Evolutionary conservation across 768 basidiomycete species (phyloP), one percentile per base, ranked within the genome.

Genomic region (Psilocybe sp.): DNA sequence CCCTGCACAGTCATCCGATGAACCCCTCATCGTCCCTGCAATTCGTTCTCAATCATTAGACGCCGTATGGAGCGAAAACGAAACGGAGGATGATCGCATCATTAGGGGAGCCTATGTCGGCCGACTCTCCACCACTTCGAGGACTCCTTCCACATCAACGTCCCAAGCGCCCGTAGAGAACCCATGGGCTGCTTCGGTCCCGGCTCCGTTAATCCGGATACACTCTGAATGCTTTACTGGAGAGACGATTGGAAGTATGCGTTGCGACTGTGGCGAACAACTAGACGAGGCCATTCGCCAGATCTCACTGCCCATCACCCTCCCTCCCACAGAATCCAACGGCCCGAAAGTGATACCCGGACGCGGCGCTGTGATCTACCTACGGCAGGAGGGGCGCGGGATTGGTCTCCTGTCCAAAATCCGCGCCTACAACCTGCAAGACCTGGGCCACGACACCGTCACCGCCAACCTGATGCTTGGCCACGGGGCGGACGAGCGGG

Each of bases 151-250:
- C 10, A 64, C 63, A 44, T 70, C 76, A 18, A 61, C 69, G n/a
- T 42, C 64, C 19, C 47, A 57, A 47, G 49, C 31, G 45, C 33
- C 52, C 43, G 46, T 34, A 32, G 36, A 48, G 5, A 49, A 49
- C 40, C 53, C 55, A 47, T 28, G 38, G 55, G 32, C 51, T 50
- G 47, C 73, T 49, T 58, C 63, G 38, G 64, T 85, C 33, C 88
- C 88, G 1, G 69, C 85, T 0, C 93, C 97, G 0, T 81, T 98
- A 45, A 84, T 99, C 39, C 85, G 97, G 35, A 92, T 99, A 44
- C 97, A 99, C 69, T 97, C 93, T 23, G 97, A 99, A 67, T 99
- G 97, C 67, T 98, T 93, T 71, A 99, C 97, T 0, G 97, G 97
- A 23, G 97, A 98, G 69, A 98, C 95, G 7, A 82, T 98, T 51